Conservation (phyloP, 352 stramenopile species). For the Phytophthora sp. region DNA sequence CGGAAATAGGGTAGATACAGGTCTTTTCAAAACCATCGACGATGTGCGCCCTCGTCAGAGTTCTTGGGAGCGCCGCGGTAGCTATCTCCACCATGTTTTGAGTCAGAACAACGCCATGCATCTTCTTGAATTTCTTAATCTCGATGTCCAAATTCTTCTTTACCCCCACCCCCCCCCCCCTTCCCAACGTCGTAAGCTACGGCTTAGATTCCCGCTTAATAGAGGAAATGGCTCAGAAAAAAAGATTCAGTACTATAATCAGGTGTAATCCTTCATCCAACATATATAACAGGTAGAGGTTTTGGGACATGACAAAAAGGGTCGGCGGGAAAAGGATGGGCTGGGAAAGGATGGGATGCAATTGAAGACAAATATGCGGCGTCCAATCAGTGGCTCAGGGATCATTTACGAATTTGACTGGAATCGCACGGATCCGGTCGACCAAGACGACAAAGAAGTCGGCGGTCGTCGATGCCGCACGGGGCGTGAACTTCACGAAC, state of each 20-base stretch:
- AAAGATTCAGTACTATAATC: constrained; percentile 10
- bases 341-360: not conserved
- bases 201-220: too few relatives aligned
- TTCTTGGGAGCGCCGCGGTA: too few relatives aligned
- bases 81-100: too few relatives aligned
- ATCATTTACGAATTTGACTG: constrained; percentile 9
- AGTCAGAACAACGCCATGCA: too few relatives aligned
- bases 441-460: not conserved
- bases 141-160: too few relatives aligned
- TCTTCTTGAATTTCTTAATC: too few relatives aligned
- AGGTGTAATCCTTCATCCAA: not conserved
- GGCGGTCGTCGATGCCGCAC: not conserved
- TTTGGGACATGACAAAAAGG: not conserved
- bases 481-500: not conserved
- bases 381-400: too few relatives aligned
- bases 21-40: too few relatives aligned
- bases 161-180: too few relatives aligned
- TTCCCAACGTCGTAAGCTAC: not conserved
- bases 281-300: constrained; percentile 10
- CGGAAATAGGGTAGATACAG: too few relatives aligned
- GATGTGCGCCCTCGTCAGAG: too few relatives aligned
- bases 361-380: too few relatives aligned
- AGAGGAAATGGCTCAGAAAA: not conserved
- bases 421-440: not conserved
- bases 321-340: not conserved